Conservation (phyloP, 2,329 filamentous ascomycete genomes). For the Penicillium sp. region DNA sequence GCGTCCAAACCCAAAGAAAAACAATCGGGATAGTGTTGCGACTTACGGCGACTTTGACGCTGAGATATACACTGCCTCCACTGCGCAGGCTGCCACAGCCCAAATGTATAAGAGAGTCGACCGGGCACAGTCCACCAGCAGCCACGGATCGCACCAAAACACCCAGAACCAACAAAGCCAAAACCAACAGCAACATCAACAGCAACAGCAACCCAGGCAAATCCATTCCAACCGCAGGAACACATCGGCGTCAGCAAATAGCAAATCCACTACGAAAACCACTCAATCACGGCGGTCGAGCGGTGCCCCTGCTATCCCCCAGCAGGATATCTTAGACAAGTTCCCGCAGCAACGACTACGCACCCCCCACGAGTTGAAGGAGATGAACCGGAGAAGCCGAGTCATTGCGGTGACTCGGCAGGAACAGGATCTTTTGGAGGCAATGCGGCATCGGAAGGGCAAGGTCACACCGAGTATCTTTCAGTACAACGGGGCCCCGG, state of each 20-base stretch:
- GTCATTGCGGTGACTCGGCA: slow-evolving; percentile 59
- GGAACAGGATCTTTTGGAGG: slow-evolving; percentile 57
- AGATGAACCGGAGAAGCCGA: slow-evolving; percentile 47
- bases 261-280: slow-evolving; percentile 30
- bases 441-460: slow-evolving; percentile 54
- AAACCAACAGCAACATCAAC: not conserved
- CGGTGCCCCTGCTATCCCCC: slow-evolving; percentile 39
- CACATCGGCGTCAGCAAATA: slow-evolving; percentile 33
- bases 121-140: slow-evolving; percentile 30
- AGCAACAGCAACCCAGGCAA: not conserved
- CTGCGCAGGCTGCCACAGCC: slow-evolving; percentile 38
- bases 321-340: slow-evolving; percentile 35
- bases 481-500: slow-evolving; percentile 16
- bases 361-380: slow-evolving; percentile 29
- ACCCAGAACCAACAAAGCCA: slow-evolving; percentile 2
- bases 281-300: slow-evolving; percentile 35
- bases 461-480: slow-evolving; percentile 50
- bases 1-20: slow-evolving; percentile 16
- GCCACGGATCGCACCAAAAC: slow-evolving; percentile 27
- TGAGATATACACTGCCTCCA: slow-evolving; percentile 49
- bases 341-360: slow-evolving; percentile 27
- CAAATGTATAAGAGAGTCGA: slow-evolving; percentile 34
- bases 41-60: slow-evolving; percentile 46
- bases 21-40: slow-evolving; percentile 43
- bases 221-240: slow-evolving; percentile 17